Percentiles rank a stretch among this genome's conserved stretches.
These are phyloP conservation scores for Carex arenaria DNA, from an alignment of 202 grass and related monocot genomes.

Conservation along the genomic window DNA sequence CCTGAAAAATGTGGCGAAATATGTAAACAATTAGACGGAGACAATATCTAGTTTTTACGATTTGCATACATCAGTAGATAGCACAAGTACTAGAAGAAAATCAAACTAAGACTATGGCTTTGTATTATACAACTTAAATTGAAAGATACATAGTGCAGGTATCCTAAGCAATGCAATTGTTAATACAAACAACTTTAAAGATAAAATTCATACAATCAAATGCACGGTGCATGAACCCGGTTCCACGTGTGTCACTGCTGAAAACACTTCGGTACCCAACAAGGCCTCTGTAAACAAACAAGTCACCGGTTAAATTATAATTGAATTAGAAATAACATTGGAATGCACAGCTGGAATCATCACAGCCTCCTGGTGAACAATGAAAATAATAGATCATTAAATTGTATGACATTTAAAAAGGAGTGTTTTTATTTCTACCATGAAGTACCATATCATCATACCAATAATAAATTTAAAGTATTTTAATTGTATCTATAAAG, in stretches of 20 bases:
- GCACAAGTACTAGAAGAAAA: background rate
- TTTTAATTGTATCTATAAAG: background rate
- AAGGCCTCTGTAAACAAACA: slow-evolving; percentile 68
- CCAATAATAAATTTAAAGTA: background rate
- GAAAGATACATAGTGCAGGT: background rate
- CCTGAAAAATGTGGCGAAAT: slow-evolving; percentile 37
- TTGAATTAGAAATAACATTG: background rate
- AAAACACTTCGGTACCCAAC: slow-evolving; percentile 96
- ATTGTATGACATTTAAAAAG: background rate
- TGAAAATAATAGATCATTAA: background rate
- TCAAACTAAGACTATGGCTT: background rate
- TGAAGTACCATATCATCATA: background rate
- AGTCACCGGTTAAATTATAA: background rate
- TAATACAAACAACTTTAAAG: background rate
- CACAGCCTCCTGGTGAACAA: background rate
- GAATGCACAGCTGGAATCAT: background rate
- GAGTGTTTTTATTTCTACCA: background rate
- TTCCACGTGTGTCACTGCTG: slow-evolving; percentile 92
- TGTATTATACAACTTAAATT: background rate
- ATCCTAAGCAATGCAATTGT: background rate
- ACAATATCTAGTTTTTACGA: background rate
- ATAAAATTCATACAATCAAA: slow-evolving; percentile 66
- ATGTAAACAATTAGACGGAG: background rate
- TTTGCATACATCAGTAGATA: background rate
- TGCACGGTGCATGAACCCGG: slow-evolving; percentile 99